These are phyloP conservation scores for Coniella vitis DNA, from an alignment of 2,329 filamentous ascomycete species.

Conservation along the genomic window DNA sequence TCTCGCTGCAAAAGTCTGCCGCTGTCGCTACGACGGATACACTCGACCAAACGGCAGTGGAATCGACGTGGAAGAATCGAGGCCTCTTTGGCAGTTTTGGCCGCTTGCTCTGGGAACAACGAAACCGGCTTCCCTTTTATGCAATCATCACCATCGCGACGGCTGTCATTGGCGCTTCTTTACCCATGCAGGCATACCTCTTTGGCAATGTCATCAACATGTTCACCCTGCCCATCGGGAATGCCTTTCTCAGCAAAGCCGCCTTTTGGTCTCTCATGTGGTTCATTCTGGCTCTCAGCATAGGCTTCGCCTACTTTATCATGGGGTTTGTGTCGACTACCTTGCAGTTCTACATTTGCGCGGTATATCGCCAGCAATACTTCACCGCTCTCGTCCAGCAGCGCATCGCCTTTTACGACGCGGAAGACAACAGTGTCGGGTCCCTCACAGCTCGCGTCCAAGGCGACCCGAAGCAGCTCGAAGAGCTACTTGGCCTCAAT, in stretches of 20 bases:
- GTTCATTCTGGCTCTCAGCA: slow-evolving; percentile 25
- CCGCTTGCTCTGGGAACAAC: slow-evolving; percentile 50
- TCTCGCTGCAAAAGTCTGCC: slow-evolving; percentile 40
- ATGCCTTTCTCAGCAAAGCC: slow-evolving; percentile 29
- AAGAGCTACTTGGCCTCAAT: slow-evolving; percentile 57
- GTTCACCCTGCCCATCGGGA: slow-evolving; percentile 34
- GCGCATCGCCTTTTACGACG: slow-evolving; percentile 54
- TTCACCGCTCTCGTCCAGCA: slow-evolving; percentile 54
- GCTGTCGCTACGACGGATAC: slow-evolving; percentile 28
- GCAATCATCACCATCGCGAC: slow-evolving; percentile 40
- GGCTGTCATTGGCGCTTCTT: slow-evolving; percentile 2
- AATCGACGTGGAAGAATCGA: slow-evolving; percentile 26
- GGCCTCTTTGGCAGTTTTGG: slow-evolving; percentile 48
- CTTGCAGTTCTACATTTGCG: slow-evolving; percentile 40
- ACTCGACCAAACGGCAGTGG: slow-evolving; percentile 11
- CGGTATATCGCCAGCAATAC: slow-evolving; percentile 53
- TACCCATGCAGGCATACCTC: slow-evolving; percentile 25
- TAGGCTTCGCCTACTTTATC: slow-evolving; percentile 33
- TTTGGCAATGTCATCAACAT: slow-evolving; percentile 47
- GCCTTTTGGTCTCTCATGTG: slow-evolving; percentile 64
- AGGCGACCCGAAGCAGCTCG: slow-evolving; percentile 51
- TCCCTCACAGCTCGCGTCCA: slow-evolving; percentile 51
- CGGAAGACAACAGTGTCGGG: slow-evolving; percentile 52
- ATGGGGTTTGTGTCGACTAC: slow-evolving; percentile 38
- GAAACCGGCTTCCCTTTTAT: slow-evolving; percentile 43